Evolutionary conservation across 2,329 filamentous ascomycete species (phyloP).

Genomic region (Trichophyton schoenleinii): DNA sequence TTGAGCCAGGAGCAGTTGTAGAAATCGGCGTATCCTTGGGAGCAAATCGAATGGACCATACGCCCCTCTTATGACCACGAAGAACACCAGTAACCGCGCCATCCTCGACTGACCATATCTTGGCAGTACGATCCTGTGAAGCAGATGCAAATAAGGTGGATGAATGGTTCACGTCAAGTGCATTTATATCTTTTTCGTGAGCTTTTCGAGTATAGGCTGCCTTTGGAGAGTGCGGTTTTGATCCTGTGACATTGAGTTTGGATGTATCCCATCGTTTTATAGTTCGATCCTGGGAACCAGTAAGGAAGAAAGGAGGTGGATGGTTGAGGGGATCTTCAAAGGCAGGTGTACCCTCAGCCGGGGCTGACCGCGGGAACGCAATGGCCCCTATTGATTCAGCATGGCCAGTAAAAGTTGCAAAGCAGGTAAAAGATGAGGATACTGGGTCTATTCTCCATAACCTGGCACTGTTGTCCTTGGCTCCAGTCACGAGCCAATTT

Average conservation of each 20-base stretch:
- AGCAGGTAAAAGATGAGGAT: conserved; percentile 63
- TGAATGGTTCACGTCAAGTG: conserved; percentile 65
- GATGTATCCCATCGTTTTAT: conserved; percentile 87
- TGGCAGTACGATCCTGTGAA: conserved; percentile 91
- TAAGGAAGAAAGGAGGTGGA: conserved; percentile 73
- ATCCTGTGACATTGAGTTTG: conserved; percentile 30
- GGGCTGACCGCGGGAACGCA: conserved; percentile 59
- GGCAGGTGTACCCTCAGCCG: conserved; percentile 56
- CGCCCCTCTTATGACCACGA: conserved; percentile 81
- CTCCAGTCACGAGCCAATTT: conserved; percentile 87
- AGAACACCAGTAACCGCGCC: conserved; percentile 86
- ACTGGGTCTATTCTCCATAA: conserved; percentile 76
- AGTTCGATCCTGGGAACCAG: conserved; percentile 89
- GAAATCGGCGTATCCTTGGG: conserved; percentile 65
- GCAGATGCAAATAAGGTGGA: conserved; percentile 83
- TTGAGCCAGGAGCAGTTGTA: conserved; percentile 56
- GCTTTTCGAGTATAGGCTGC: conserved; percentile 84
- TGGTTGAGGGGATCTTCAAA: conserved; percentile 61
- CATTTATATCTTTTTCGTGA: conserved; percentile 98
- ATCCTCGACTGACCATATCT: conserved; percentile 86
- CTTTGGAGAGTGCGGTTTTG: conserved; percentile 25
- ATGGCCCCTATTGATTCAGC: conserved; percentile 90
- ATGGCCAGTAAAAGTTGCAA: conserved; percentile 75
- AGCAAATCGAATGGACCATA: conserved; percentile 90
- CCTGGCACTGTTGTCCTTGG: conserved; percentile 90